Evolutionary conservation across 2,329 filamentous ascomycete species (phyloP), one percentile per base, ranked within the genome.

Genomic region (Triangularia setosa): DNA sequence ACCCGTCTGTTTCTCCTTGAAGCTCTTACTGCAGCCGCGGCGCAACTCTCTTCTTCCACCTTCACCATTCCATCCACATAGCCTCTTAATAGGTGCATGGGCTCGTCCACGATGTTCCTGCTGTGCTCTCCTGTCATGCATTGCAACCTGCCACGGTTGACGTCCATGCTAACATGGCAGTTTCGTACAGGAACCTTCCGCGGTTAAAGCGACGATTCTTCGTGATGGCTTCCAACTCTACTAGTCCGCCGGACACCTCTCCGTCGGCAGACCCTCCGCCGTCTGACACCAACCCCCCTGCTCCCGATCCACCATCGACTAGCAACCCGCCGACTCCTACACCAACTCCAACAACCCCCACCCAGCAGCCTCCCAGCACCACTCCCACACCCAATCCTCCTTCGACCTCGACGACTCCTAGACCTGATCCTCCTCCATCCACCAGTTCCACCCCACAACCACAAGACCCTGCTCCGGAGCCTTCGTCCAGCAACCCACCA

Each of bases 201-300:
- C 64, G 71, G 65, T 65, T 74, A 44, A 70, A 65, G 65, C 72
- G 71, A 60, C 67, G 69, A 58, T 57, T 62, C 58, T 72, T 75
- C 69, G 65, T 64, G 64, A 77, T 77, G 75, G 73, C 72, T 58
- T 68, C 65, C 52, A 70, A 70, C 53, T 73, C 72, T 64, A 72
- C 69, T 69, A 8, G 30, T 35, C 30, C 35, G 35, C n/a, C 40
- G 65, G 64, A 54, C 52, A 24, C 52, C 25, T n/a, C n/a, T n/a
- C 61, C 65, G 66, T 21, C 55, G 57, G 60, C 67, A 21, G 27
- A 44, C n/a, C 12, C 30, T 28, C 23, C 68, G 18, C 25, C 68
- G 23, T 62, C 65, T 18, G 64, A 52, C 33, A 64, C 60, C 58
- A 55, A 23, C 18, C 25, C 62, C 21, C 33, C 62, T n/a, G 27